Base-by-base conservation (phyloP, 176 grass and related monocot genomes). In the Phoenix roebelenii region DNA sequence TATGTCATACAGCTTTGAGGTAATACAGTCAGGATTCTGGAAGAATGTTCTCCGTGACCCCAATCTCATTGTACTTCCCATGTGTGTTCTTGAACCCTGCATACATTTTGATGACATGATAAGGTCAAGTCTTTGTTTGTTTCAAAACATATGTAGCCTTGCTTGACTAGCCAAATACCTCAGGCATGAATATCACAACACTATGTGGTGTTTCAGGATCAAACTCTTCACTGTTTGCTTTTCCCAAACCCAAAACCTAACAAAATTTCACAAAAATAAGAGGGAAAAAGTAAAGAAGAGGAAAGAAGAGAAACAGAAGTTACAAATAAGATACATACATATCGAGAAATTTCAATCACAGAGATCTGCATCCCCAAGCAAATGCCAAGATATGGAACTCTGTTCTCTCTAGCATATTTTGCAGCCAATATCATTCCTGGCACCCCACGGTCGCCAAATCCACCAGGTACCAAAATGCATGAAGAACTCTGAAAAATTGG, bases 341-440 rank as follows among this genome's bases (percentile, higher is more conserved):
- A 55, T 97, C 81, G 79, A 16, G 87, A 77, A 55, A 97, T 97
- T 77, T 91, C 87, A 71, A 97, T 88, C 76, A 97, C 93, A 19
- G 93, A 91, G 66, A 97, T 91, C 80, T 97, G 93, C 93, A 97
- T 91, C 66, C 93, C 87, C 84, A 91, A 78, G 81, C 87, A 97
- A 88, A 97, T 97, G 68, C 93, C 93, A 76, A 97, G 93, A 61
- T 97, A 97, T 66, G 93, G 93, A 73, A 97, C 82, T 73, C 76
- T 88, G 61, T 97, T 88, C 69, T 97, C 93, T 73, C 93, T 80
- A 39, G 93, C 93, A 88, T 97, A 88, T 83, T 92, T 97, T 57
- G 87, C 87, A 75, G 93, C 87, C 73, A 85, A 54, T 77, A 91
- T 83, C 93, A 97, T 97, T 81, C 93, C 93, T 63, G 69, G 68